phyloP scores from a whole-genome alignment of 106 monocot genomes.

The Chionographis japonica region DNA sequence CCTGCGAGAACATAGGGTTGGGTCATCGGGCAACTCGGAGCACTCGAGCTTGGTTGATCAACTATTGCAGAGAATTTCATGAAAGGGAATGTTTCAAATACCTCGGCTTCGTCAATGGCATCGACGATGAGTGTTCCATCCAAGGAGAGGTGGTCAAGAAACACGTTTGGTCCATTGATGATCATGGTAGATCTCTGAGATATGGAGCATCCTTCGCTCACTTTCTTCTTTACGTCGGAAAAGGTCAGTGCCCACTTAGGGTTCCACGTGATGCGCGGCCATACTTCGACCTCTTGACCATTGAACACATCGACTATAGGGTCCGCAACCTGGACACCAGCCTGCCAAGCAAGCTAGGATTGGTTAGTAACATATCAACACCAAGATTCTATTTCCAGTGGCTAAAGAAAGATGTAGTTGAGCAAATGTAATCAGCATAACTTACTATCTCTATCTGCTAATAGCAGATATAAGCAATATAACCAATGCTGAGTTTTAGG shows the following conservation, averaged over 20 bases:
- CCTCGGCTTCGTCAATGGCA: slow-evolving; percentile 67
- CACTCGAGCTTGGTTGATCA: no score
- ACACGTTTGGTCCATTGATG: slow-evolving; percentile 55
- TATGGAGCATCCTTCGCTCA: slow-evolving; percentile 41
- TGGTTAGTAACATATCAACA: no score
- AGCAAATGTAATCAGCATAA: no score
- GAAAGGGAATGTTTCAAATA: slow-evolving; percentile 15
- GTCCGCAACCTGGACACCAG: slow-evolving; percentile 63
- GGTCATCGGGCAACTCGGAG: no score
- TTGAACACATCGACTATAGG: slow-evolving; percentile 67
- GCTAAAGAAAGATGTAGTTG: no score
- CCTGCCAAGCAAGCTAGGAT: slow-evolving; percentile 29
- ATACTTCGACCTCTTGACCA: slow-evolving; percentile 94
- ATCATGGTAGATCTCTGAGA: slow-evolving; percentile 75
- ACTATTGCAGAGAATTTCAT: not conserved
- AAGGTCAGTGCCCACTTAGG: slow-evolving; percentile 78
- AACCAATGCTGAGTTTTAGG: no score
- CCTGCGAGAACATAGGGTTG: slow-evolving; percentile 26
- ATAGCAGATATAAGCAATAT: no score
- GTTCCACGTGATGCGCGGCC: slow-evolving; percentile 82
- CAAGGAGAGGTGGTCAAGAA: slow-evolving; percentile 51
- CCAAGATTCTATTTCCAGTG: no score
- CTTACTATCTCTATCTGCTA: no score
- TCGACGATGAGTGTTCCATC: slow-evolving; percentile 71
- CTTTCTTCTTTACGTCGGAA: slow-evolving; percentile 66